Percentiles rank a stretch among this genome's conserved stretches.
Evolutionary conservation across 768 basidiomycete species (phyloP).

Genomic region (Tricholoma matsutake): DNA sequence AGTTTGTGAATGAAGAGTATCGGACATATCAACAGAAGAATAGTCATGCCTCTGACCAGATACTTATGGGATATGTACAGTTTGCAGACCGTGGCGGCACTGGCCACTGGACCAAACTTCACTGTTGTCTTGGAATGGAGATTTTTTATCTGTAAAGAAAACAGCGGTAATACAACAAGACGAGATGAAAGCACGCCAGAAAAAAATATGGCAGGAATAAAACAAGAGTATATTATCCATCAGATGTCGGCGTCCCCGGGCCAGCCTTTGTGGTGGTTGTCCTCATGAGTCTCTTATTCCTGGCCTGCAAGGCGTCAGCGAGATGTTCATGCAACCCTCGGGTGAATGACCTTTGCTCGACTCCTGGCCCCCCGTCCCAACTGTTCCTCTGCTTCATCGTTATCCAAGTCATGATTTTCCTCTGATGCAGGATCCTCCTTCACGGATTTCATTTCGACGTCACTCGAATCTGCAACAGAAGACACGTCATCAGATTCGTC

Average conservation of each 20-base stretch:
- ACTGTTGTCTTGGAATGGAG: no score
- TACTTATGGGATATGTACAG: no score
- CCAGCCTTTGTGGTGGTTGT: constrained; percentile 8
- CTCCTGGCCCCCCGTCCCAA: constrained; percentile 27
- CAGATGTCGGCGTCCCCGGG: constrained; percentile 6
- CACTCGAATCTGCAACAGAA: constrained; percentile 33
- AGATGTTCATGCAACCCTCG: not conserved
- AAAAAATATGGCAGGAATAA: not conserved
- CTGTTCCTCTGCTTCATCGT: constrained; percentile 25
- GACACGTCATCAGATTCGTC: constrained; percentile 41
- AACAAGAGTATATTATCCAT: constrained; percentile 6
- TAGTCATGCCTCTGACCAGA: no score
- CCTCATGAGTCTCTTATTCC: constrained; percentile 14
- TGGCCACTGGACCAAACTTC: no score
- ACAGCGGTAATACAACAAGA: constrained; percentile 6
- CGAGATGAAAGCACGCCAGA: not conserved
- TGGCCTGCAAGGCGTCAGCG: constrained; percentile 8
- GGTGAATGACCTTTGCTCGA: constrained; percentile 17
- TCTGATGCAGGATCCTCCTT: constrained; percentile 15
- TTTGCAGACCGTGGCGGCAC: no score
- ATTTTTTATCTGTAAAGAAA: not conserved
- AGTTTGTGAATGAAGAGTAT: no score
- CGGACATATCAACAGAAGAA: no score
- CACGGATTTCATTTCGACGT: constrained; percentile 36
- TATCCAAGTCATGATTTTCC: constrained; percentile 17